A percentile compares a stretch with the other conserved stretches of the same genome.
Evolutionary conservation across 305 asterid genomes (phyloP).

Genomic region (Stenogyne calaminthoides): DNA sequence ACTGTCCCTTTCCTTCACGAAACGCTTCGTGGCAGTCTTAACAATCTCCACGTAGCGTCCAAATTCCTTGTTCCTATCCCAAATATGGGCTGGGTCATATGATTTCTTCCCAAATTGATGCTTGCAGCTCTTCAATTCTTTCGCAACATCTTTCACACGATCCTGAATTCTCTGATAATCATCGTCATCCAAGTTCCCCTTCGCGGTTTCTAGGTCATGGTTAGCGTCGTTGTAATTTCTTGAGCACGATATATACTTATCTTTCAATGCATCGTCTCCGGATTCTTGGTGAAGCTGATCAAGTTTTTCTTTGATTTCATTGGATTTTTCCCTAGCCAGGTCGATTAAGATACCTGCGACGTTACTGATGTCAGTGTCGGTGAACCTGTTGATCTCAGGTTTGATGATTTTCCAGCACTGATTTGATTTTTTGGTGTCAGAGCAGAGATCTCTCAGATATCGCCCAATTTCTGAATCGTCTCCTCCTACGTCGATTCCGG

Average conservation of each 20-base stretch:
- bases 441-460: constrained; percentile 25
- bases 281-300: background rate
- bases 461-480: background rate
- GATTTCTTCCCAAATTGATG: no score
- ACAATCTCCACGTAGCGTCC: background rate
- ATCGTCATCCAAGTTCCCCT: background rate
- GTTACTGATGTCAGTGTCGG: background rate
- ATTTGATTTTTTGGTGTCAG: constrained; percentile 10
- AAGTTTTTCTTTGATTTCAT: constrained; percentile 14
- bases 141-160: constrained; percentile 4
- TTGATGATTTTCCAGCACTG: constrained; percentile 28
- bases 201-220: constrained; percentile 20
- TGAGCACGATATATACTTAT: background rate
- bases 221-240: no score
- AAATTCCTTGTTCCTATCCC: no score
- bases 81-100: no score
- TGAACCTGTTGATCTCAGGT: constrained; percentile 15
- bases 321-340: constrained; percentile 29
- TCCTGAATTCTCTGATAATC: background rate
- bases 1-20: background rate
- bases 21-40: background rate
- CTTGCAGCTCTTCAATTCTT: background rate
- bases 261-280: background rate
- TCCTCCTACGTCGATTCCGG: background rate
- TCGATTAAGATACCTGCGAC: constrained; percentile 10